These are phyloP conservation scores for Phytophthora ohioensis DNA, from an alignment of 352 stramenopile genomes.

Conservation along the genomic window DNA sequence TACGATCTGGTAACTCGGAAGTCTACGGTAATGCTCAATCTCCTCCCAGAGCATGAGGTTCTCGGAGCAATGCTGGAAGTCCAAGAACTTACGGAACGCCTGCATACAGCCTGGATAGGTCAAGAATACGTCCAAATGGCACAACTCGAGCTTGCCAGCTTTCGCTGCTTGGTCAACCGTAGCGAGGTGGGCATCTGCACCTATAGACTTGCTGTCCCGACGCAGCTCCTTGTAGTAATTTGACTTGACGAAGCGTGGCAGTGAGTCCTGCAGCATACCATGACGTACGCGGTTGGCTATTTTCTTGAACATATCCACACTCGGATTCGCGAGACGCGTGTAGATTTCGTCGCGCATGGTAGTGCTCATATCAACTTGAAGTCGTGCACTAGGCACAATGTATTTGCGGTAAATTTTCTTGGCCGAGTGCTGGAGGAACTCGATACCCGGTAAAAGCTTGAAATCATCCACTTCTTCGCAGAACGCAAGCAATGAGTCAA, in stretches of 20 bases:
- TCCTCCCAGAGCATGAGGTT: conserved; percentile 90
- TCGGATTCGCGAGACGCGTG: conserved; percentile 66
- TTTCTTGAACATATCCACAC: conserved; percentile 88
- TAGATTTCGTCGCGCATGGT: conserved; percentile 84
- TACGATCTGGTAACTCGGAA: conserved; percentile 88
- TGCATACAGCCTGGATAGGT: conserved; percentile 72
- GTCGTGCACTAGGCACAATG: conserved; percentile 72
- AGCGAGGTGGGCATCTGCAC: conserved; percentile 58
- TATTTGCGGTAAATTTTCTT: conserved; percentile 91
- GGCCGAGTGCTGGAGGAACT: conserved; percentile 85
- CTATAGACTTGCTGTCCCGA: conserved; percentile 51
- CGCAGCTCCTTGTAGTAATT: conserved; percentile 73
- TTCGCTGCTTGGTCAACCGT: conserved; percentile 72
- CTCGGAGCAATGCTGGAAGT: conserved; percentile 81
- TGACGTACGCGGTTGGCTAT: conserved; percentile 70
- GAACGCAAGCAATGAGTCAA: conserved; percentile 77
- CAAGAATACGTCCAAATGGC: conserved; percentile 78
- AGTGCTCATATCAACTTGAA: conserved; percentile 88
- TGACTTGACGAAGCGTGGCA: conserved; percentile 83
- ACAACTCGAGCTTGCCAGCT: conserved; percentile 76
- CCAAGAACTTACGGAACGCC: conserved; percentile 75
- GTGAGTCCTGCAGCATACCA: conserved; percentile 81
- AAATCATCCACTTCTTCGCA: conserved; percentile 84
- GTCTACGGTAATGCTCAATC: conserved; percentile 80
- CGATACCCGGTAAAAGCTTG: conserved; percentile 80